Evolutionary conservation across 257 asterid species (phyloP), one percentile per base, ranked within the genome.

Genomic region (Prunella vulgaris): DNA sequence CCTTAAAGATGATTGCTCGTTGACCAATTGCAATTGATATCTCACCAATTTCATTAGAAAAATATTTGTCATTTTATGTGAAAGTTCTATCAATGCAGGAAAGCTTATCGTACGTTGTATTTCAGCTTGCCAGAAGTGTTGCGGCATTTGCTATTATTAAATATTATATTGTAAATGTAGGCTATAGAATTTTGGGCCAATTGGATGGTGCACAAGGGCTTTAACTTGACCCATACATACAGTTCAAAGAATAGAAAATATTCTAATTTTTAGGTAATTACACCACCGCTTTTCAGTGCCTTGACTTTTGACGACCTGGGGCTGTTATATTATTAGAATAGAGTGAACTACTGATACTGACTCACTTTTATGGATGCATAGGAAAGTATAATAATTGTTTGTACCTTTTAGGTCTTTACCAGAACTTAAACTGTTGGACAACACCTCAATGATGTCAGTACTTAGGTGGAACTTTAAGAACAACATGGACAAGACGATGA

Each of bases 391-490:
- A 51, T 49, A 44, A 52, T 30, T 10, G 37, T 52, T 44, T 70
- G 70, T 30, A 48, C 81, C 65, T 80, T 70, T 76, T 80, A 91
- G 97, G 91, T 83, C 96, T 46, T 78, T 89, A 69, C 92, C 95
- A 59, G 93, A 87, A 56, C 85, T 94, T 65, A 52, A 78, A 69
- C 69, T 80, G 74, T 53, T 91, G 74, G 91, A 93, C 37, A 82
- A 72, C 74, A 84, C 90, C 68, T 85, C 97, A 68, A 72, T 94
- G 81, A 82, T 72, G 81, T 77, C 91, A 66, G 49, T 84, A 63
- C 85, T 94, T 58, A 76, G 96, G 77, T 94, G 99, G 97, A 89
- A 84, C 72, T 89, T 84, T 82, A 89, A 86, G 83, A 83, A 77
- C 66, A 85, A 80, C 68, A 86, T 94, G 97, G 87, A 82, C 61